Evolutionary conservation across 1,284 basidiomycete genomes (phyloP).

Genomic region (Cutaneotrichosporon arboriforme): DNA sequence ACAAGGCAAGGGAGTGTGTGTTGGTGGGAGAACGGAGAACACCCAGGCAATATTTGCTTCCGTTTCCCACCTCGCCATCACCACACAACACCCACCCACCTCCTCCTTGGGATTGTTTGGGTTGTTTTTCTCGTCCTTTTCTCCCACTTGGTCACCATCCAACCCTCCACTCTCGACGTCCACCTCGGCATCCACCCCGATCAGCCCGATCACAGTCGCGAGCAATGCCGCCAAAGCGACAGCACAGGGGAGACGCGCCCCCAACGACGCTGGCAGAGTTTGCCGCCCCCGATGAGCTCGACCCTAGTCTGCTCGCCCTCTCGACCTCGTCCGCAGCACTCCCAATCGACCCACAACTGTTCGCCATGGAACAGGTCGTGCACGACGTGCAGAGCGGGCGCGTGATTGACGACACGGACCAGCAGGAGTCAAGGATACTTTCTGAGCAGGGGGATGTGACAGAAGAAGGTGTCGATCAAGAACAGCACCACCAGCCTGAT

Average conservation of each 20-base stretch:
- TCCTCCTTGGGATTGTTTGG: conserved; percentile 52
- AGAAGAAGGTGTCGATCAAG: neutral
- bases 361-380: conserved; percentile 35
- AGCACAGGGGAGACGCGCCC: neutral
- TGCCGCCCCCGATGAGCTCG: conserved; percentile 2
- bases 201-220: too few relatives aligned
- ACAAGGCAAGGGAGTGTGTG: too few relatives aligned
- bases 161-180: conserved; percentile 4
- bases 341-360: conserved; percentile 33
- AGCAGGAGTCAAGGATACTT: too few relatives aligned
- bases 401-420: conserved; percentile 5
- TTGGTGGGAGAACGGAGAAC: too few relatives aligned
- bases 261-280: neutral
- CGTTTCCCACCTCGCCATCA: conserved; percentile 27
- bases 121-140: conserved; percentile 15
- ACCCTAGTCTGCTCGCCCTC: conserved; percentile 12
- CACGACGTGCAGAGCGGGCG: conserved; percentile 31
- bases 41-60: neutral
- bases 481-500: neutral
- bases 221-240: conserved; percentile 1
- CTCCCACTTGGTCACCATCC: conserved; percentile 1
- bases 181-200: too few relatives aligned
- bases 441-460: neutral
- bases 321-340: conserved; percentile 1
- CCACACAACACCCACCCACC: too few relatives aligned